Conservation (phyloP, 164 flowering plant species). For the Vitis cinerea region DNA sequence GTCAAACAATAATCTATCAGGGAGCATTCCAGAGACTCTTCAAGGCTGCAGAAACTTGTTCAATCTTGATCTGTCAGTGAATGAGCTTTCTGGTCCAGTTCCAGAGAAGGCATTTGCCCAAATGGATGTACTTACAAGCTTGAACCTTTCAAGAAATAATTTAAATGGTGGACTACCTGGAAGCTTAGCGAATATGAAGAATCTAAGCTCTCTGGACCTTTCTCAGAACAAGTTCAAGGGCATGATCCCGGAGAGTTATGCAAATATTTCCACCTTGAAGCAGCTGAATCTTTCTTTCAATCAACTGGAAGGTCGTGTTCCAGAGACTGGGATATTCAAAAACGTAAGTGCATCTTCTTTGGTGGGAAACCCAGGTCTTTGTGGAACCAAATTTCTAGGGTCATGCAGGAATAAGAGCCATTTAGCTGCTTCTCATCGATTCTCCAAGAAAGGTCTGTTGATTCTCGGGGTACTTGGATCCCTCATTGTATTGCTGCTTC, state of each 20-base stretch:
- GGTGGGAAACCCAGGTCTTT: slow-evolving; percentile 58
- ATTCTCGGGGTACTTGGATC: slow-evolving; percentile 45
- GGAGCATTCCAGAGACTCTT: slow-evolving; percentile 52
- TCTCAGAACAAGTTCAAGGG: slow-evolving; percentile 63
- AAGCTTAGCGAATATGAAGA: slow-evolving; percentile 36
- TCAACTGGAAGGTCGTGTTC: slow-evolving; percentile 65
- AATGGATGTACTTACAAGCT: slow-evolving; percentile 29
- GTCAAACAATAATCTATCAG: slow-evolving; percentile 69
- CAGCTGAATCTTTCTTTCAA: slow-evolving; percentile 74
- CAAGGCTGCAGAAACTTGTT: slow-evolving; percentile 54
- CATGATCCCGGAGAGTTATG: slow-evolving; percentile 46
- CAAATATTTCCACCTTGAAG: slow-evolving; percentile 43
- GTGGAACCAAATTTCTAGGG: slow-evolving; percentile 44
- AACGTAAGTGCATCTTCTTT: slow-evolving; percentile 38
- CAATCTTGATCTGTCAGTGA: slow-evolving; percentile 63
- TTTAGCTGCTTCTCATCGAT: slow-evolving; percentile 12
- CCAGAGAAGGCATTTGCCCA: slow-evolving; percentile 34
- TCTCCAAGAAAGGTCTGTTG: slow-evolving; percentile 34
- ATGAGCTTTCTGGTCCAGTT: slow-evolving; percentile 47
- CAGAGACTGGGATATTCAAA: slow-evolving; percentile 49
- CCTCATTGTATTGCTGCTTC: slow-evolving; percentile 24
- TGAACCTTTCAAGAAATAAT: slow-evolving; percentile 66
- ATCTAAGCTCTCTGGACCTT: slow-evolving; percentile 55
- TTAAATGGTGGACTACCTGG: slow-evolving; percentile 52
- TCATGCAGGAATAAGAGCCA: slow-evolving; percentile 34